phyloP scores from a whole-genome alignment of 257 asterid genomes.

The Hygrophila difformis region DNA sequence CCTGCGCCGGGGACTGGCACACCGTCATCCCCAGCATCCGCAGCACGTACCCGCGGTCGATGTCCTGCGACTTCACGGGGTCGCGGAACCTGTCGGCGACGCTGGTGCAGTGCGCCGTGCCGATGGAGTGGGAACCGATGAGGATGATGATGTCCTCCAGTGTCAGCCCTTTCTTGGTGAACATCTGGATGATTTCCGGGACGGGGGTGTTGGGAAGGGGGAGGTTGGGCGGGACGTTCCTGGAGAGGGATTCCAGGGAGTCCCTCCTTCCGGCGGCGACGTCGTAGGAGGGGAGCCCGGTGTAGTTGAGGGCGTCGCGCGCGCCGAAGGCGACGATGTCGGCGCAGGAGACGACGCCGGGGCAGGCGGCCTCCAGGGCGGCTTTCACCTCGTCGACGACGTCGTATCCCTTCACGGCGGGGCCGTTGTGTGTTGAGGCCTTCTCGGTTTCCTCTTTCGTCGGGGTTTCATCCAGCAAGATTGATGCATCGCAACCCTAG shows the following conservation, averaged over 20 bases:
- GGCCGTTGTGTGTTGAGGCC: slow-evolving; percentile 33
- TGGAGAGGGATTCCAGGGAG: slow-evolving; percentile 34
- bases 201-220: slow-evolving; percentile 29
- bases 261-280: slow-evolving; percentile 50
- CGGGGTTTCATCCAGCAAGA: slow-evolving; percentile 48
- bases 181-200: slow-evolving; percentile 18
- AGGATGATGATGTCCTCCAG: slow-evolving; percentile 47
- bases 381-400: slow-evolving; percentile 38
- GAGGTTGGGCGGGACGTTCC: slow-evolving; percentile 21
- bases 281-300: slow-evolving; percentile 34
- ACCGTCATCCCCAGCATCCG: slow-evolving; percentile 26
- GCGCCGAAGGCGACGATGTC: slow-evolving; percentile 41
- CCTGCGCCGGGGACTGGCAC: slow-evolving; percentile 24
- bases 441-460: slow-evolving; percentile 41
- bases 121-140: slow-evolving; percentile 55
- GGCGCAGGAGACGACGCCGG: slow-evolving; percentile 56
- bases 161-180: slow-evolving; percentile 32
- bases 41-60: slow-evolving; percentile 27
- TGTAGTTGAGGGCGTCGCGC: slow-evolving; percentile 42
- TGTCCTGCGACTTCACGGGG: slow-evolving; percentile 19
- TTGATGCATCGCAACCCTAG: slow-evolving; percentile 72
- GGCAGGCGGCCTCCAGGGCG: slow-evolving; percentile 42
- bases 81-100: slow-evolving; percentile 25
- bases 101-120: slow-evolving; percentile 41
- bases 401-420: slow-evolving; percentile 30